A percentile compares a stretch with the other conserved stretches of the same genome.
Conservation (phyloP, 2,329 filamentous ascomycete species). For the Elsinoe perseae region DNA sequence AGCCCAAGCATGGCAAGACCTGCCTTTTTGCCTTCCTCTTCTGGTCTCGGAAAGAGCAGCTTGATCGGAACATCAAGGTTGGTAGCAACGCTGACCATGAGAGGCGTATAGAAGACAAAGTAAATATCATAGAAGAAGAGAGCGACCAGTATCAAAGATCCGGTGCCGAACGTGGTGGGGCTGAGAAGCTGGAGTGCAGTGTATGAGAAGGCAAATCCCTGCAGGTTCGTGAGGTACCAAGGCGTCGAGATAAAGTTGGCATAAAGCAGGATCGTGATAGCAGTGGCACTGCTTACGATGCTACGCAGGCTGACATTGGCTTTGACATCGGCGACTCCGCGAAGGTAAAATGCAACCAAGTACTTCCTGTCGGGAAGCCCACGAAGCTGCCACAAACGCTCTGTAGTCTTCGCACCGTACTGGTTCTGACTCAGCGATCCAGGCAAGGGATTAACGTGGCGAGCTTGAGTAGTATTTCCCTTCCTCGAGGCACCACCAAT, state of each 20-base stretch:
- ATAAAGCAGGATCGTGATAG: slow-evolving; percentile 53
- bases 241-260: slow-evolving; percentile 54
- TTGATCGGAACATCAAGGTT: slow-evolving; percentile 90
- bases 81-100: slow-evolving; percentile 82
- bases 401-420: slow-evolving; percentile 32
- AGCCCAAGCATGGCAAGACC: slow-evolving; percentile 70
- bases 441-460: slow-evolving; percentile 43
- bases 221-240: slow-evolving; percentile 72
- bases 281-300: slow-evolving; percentile 49
- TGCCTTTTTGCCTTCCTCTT: slow-evolving; percentile 38
- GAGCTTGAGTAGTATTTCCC: slow-evolving; percentile 16
- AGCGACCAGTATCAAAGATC: slow-evolving; percentile 65
- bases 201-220: slow-evolving; percentile 84
- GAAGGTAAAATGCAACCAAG: slow-evolving; percentile 44
- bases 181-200: slow-evolving; percentile 74
- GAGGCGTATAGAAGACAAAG: slow-evolving; percentile 81
- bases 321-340: slow-evolving; percentile 33
- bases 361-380: slow-evolving; percentile 44
- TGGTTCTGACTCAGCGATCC: slow-evolving; percentile 42
- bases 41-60: slow-evolving; percentile 68
- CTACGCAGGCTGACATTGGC: slow-evolving; percentile 49
- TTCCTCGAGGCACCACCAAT: slow-evolving; percentile 21
- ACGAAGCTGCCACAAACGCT: slow-evolving; percentile 44
- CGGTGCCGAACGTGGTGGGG: slow-evolving; percentile 78
- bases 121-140: slow-evolving; percentile 94